Percentiles rank a stretch among this genome's conserved stretches.
phyloP scores from a whole-genome alignment of 1,284 basidiomycete genomes.

The Taiwanofungus camphoratus region DNA sequence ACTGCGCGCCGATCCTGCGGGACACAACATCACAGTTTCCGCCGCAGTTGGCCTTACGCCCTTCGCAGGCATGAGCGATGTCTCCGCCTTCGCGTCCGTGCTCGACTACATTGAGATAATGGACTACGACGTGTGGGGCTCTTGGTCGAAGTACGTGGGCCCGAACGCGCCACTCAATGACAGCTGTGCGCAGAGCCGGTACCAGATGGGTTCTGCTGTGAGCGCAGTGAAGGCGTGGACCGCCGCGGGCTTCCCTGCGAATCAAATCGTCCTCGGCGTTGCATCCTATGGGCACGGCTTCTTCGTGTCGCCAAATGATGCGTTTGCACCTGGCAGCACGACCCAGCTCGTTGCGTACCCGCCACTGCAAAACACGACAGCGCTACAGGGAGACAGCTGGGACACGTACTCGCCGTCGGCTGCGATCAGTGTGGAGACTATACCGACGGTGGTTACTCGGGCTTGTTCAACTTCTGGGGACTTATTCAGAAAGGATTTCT shows the following conservation, averaged over 20 bases:
- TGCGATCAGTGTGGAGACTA: slow-evolving; percentile 35
- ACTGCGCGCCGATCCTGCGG: slow-evolving; percentile 32
- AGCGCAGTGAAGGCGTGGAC: slow-evolving; percentile 60
- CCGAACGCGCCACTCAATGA: slow-evolving; percentile 67
- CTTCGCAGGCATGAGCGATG: slow-evolving; percentile 49
- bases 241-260: slow-evolving; percentile 53
- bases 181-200: slow-evolving; percentile 45
- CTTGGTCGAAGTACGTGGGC: slow-evolving; percentile 42
- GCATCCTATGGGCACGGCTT: slow-evolving; percentile 50
- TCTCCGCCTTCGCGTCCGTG: slow-evolving; percentile 51
- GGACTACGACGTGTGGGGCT: slow-evolving; percentile 71
- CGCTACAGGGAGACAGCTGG: slow-evolving; percentile 40
- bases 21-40: slow-evolving; percentile 41
- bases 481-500: slow-evolving; percentile 41
- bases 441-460: slow-evolving; percentile 27
- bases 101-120: slow-evolving; percentile 69
- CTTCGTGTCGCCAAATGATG: slow-evolving; percentile 30
- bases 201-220: slow-evolving; percentile 58
- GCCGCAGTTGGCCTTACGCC: slow-evolving; percentile 52
- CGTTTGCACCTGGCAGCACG: slow-evolving; percentile 19
- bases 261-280: slow-evolving; percentile 63
- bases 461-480: slow-evolving; percentile 37
- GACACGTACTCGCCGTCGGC: slow-evolving; percentile 26
- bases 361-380: slow-evolving; percentile 31
- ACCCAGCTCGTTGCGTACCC: slow-evolving; percentile 31